phyloP scores from a whole-genome alignment of 2,329 filamentous ascomycete species.

The Phaeosphaeriaceae sp. region DNA sequence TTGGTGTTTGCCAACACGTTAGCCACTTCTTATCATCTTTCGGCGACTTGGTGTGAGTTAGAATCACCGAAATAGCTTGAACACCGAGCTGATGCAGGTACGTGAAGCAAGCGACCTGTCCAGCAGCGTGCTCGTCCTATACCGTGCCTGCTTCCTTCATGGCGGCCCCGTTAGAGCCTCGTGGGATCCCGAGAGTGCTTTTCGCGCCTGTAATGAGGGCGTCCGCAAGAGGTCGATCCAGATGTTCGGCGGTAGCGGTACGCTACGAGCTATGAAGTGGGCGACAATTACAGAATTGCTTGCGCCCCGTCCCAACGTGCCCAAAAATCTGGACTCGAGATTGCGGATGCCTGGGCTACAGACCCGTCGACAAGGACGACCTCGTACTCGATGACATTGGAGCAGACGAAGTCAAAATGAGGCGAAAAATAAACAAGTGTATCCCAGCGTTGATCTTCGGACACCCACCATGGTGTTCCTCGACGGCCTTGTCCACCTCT shows the following conservation, averaged over 20 bases:
- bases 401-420: constrained; percentile 39
- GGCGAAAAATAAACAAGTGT: constrained; percentile 38
- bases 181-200: constrained; percentile 14
- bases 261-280: constrained; percentile 23
- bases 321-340: constrained; percentile 35
- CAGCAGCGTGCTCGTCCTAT: constrained; percentile 51
- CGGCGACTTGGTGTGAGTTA: constrained; percentile 51
- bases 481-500: constrained; percentile 21
- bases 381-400: constrained; percentile 43
- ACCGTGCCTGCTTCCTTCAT: constrained; percentile 7
- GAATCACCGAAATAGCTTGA: constrained; percentile 53
- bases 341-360: constrained; percentile 37
- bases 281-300: constrained; percentile 51
- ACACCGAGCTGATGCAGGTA: constrained; percentile 65
- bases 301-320: constrained; percentile 43
- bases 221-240: constrained; percentile 47
- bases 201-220: constrained; percentile 12
- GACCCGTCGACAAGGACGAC: constrained; percentile 47
- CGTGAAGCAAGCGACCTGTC: constrained; percentile 62
- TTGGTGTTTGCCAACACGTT: constrained; percentile 38
- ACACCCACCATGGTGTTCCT: constrained; percentile 29
- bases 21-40: constrained; percentile 38
- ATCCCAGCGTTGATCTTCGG: constrained; percentile 42
- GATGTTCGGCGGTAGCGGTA: constrained; percentile 23
- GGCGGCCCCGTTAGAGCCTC: constrained; percentile 12